Percentiles rank a stretch among this genome's conserved stretches.
These are phyloP conservation scores for Pinus albicaulis DNA, from an alignment of 75 land plant genomes.

Conservation along the genomic window DNA sequence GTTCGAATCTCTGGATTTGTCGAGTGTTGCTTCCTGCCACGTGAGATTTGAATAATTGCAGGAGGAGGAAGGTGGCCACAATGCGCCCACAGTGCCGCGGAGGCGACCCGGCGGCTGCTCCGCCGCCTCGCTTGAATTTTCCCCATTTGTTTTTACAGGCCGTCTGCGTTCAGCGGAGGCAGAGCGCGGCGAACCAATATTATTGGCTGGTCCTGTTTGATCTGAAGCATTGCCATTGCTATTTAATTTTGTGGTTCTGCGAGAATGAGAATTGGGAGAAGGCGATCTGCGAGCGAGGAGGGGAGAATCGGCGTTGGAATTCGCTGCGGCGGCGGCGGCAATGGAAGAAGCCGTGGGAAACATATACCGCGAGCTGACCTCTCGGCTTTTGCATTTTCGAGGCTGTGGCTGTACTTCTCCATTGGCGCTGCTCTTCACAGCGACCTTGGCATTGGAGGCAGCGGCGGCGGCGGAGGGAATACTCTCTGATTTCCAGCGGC, in stretches of 20 bases:
- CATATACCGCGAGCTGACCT: conserved; percentile 2
- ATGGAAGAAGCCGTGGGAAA: conserved; percentile 3
- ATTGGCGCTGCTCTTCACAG: neutral
- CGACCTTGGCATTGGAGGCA: too few relatives aligned
- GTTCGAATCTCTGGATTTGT: too few relatives aligned
- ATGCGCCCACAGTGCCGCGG: neutral
- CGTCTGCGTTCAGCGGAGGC: neutral
- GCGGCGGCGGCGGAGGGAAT: too few relatives aligned
- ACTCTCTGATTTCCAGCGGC: too few relatives aligned
- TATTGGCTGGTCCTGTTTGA: neutral
- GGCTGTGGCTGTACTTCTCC: neutral
- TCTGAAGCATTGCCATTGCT: neutral
- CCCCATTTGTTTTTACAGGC: neutral
- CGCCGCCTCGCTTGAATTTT: too few relatives aligned
- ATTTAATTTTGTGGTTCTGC: neutral
- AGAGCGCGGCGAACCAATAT: neutral
- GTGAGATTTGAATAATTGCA: too few relatives aligned
- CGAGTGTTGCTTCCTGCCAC: too few relatives aligned
- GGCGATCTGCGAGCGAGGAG: neutral
- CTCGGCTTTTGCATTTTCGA: neutral
- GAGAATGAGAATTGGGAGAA: neutral
- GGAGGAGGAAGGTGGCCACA: neutral
- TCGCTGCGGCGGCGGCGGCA: neutral
- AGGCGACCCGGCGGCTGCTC: neutral
- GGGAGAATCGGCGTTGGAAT: neutral